phyloP scores from a whole-genome alignment of 1,284 basidiomycete species.

The Agaricales sp. region DNA sequence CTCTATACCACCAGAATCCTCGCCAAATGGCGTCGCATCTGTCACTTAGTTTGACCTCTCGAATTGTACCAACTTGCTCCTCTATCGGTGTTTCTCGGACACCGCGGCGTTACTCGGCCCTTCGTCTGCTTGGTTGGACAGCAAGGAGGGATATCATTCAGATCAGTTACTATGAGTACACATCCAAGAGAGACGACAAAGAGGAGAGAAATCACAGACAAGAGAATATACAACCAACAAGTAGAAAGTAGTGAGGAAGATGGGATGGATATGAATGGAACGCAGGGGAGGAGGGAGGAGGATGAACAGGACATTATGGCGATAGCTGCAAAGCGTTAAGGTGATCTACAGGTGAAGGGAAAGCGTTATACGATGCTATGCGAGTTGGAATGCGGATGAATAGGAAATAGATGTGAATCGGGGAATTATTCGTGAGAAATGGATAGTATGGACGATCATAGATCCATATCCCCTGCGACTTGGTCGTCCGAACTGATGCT shows the following conservation, averaged over 20 bases:
- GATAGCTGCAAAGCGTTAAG: too few relatives aligned
- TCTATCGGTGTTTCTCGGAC: too few relatives aligned
- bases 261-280: conserved; percentile 7
- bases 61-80: too few relatives aligned
- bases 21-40: too few relatives aligned
- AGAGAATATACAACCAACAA: conserved; percentile 12
- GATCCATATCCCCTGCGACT: not conserved
- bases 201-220: conserved; percentile 13
- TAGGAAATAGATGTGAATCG: too few relatives aligned
- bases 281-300: conserved; percentile 6
- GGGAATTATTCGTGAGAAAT: not conserved
- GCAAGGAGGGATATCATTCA: conserved; percentile 2
- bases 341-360: too few relatives aligned
- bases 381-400: conserved; percentile 14
- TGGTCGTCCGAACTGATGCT: conserved; percentile 47
- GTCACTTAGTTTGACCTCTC: too few relatives aligned
- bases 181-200: conserved; percentile 8
- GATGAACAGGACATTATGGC: too few relatives aligned
- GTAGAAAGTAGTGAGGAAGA: conserved; percentile 10
- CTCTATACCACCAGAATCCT: conserved; percentile 21
- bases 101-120: too few relatives aligned
- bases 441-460: not conserved
- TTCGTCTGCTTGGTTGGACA: too few relatives aligned
- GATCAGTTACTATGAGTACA: not conserved
- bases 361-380: too few relatives aligned